These are phyloP conservation scores for Mitragyna speciosa DNA, from an alignment of 257 asterid species.

Conservation along the genomic window DNA sequence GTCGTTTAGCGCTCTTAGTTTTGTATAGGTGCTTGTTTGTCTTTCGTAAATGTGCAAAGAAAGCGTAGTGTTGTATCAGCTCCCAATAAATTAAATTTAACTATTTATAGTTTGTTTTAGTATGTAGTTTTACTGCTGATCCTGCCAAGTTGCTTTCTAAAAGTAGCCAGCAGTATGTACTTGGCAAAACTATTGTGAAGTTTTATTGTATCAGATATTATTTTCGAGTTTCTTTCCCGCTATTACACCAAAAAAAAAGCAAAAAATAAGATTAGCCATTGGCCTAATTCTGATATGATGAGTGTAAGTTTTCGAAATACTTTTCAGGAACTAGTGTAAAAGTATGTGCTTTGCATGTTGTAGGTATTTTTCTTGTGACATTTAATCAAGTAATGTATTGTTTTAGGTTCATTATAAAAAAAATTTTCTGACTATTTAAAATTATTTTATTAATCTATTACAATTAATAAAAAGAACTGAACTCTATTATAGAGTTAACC, in stretches of 20 bases:
- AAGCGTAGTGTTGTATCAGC: background rate
- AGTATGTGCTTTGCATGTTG: no score
- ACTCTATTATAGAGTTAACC: no score
- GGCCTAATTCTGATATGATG: background rate
- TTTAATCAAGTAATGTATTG: no score
- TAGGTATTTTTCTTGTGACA: no score
- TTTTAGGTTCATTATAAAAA: no score
- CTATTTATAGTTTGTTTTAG: no score
- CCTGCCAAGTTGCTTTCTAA: background rate
- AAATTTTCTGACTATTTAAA: no score
- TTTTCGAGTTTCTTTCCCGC: background rate
- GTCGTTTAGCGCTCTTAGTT: background rate
- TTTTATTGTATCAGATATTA: background rate
- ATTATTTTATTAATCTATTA: no score
- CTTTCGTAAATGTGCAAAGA: background rate
- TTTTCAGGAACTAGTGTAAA: no score
- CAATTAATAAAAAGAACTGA: no score
- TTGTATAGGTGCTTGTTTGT: background rate
- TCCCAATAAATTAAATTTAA: background rate
- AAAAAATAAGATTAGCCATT: background rate
- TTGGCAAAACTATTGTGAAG: background rate
- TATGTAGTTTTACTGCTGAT: background rate
- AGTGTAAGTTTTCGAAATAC: background rate
- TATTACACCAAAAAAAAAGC: background rate
- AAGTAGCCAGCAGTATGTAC: background rate